Evolutionary conservation across 768 basidiomycete species (phyloP).

Genomic region (Mycena filopes): DNA sequence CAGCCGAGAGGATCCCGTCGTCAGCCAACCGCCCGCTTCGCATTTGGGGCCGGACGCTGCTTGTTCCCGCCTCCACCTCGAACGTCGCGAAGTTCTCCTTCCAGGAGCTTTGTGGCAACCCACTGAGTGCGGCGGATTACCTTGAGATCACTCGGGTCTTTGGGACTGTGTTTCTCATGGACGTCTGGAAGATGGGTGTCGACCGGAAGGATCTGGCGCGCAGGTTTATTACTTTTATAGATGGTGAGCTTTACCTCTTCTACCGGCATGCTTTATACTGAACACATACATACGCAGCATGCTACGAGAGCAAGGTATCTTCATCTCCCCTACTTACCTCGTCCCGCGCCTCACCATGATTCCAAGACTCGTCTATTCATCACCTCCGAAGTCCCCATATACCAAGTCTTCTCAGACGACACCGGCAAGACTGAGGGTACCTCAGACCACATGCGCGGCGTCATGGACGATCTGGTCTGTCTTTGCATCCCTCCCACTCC

Average conservation of each 20-base stretch:
- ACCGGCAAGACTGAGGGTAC: constrained; percentile 50
- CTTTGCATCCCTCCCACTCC: constrained; percentile 21
- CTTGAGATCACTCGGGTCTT: constrained; percentile 92
- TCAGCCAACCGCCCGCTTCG: constrained; percentile 71
- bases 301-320: constrained; percentile 88
- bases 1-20: constrained; percentile 55
- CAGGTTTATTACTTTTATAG: constrained; percentile 97
- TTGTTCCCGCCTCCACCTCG: constrained; percentile 82
- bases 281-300: constrained; percentile 60
- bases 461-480: constrained; percentile 95
- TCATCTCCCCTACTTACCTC: background rate
- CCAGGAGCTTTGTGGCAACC: constrained; percentile 85
- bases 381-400: constrained; percentile 92
- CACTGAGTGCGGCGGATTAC: constrained; percentile 95
- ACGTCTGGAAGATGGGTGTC: constrained; percentile 90
- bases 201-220: constrained; percentile 91
- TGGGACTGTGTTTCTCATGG: constrained; percentile 86
- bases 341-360: background rate
- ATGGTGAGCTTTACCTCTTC: constrained; percentile 62
- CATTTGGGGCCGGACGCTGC: constrained; percentile 91
- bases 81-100: constrained; percentile 90
- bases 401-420: constrained; percentile 89
- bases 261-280: constrained; percentile 5
- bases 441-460: constrained; percentile 88
- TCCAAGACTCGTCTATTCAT: constrained; percentile 87